Evolutionary conservation across 768 basidiomycete species (phyloP), one percentile per base, ranked within the genome.

Genomic region (Macrolepiota dolichaula): DNA sequence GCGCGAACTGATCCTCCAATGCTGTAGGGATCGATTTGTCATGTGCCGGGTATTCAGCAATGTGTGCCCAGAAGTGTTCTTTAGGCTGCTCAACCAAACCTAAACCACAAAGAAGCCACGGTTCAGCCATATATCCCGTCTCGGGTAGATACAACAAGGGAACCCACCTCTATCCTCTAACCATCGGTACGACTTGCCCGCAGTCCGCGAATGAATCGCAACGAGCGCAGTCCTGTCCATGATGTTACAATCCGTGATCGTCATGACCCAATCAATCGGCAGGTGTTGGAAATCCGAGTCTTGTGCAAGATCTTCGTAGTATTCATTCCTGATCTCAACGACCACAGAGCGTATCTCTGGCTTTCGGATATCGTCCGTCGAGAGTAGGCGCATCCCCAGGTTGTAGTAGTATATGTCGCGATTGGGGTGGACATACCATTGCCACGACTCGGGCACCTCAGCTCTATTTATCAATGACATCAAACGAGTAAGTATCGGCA

Each of bases 361-460:
- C 49, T 76, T 66, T 25, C 71, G 70, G 49, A 81, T 72, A 62
- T 80, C 69, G 58, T 79, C 77, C 6, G 76, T 71, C 0, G 79
- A 78, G 50, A 78, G 71, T 52, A 80, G 53, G 19, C 74, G 73
- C 44, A 76, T 64, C 17, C 63, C 61, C 24, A 62, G 62, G 63
- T 80, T 71, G 66, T 75, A 75, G 67, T 72, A 81, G 65, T 81
- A 81, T 47, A 74, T 64, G 68, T 79, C 78, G 67, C 76, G 77
- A 63, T 79, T 80, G n/a, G 79, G 77, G 62, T 81, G 79, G 47
- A 69, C 40, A 58, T 70, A 71, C 57, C 69, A 68, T 47, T 69
- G 67, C 81, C 81, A 82, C 29, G 63, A 63, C 37, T 42, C 58
- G 44, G 69, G 70, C 24, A 67, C 55, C 29, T 62, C 55, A 22